Percentiles rank a stretch among this genome's conserved stretches.
Conservation (phyloP, 148 eudicot species). For the Nyssa sinensis region DNA sequence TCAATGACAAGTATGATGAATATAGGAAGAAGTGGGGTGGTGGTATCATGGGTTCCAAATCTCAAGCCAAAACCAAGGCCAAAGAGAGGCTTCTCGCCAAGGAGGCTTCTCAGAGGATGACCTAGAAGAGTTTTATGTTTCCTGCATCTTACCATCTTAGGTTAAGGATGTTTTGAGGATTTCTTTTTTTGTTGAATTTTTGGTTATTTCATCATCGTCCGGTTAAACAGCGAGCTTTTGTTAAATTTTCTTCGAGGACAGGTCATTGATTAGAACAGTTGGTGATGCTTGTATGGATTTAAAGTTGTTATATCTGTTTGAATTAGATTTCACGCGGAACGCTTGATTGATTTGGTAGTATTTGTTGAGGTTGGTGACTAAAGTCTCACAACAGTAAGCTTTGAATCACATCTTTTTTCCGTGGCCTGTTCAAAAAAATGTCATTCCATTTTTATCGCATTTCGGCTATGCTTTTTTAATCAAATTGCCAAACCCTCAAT, state of each 20-base stretch:
- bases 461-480: no score
- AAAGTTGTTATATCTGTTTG: neutral
- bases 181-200: neutral
- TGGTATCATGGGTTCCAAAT: constrained; percentile 91
- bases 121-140: constrained; percentile 20
- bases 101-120: constrained; percentile 88
- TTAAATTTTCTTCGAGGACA: neutral
- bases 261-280: neutral
- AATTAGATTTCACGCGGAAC: neutral
- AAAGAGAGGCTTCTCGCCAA: constrained; percentile 79
- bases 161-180: neutral
- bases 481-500: no score
- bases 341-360: neutral
- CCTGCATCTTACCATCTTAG: neutral
- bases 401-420: no score
- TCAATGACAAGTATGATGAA: constrained; percentile 91
- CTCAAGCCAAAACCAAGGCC: constrained; percentile 92
- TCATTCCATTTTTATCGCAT: no score
- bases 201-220: neutral
- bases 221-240: neutral
- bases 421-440: no score
- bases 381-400: no score
- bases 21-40: constrained; percentile 97
- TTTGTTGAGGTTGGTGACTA: no score
- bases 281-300: neutral